These are phyloP conservation scores for Limonium bicolor DNA, from an alignment of 148 eudicot genomes.

Conservation along the genomic window DNA sequence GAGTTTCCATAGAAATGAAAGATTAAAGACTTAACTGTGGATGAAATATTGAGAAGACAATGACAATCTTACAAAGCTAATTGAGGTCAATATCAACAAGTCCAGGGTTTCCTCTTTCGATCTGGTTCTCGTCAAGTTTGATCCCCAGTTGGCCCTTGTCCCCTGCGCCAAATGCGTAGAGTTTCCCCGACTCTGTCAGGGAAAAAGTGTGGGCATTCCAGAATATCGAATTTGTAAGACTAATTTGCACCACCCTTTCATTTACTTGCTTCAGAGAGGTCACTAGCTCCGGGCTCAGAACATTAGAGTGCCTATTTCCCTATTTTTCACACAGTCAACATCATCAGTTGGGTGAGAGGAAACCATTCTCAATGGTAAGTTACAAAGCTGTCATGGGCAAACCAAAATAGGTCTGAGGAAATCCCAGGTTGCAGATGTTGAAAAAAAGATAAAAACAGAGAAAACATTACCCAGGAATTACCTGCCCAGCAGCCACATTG, in stretches of 20 bases:
- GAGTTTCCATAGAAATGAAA: too few relatives aligned
- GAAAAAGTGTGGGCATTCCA: conserved; percentile 89
- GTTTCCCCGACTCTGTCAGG: conserved; percentile 68
- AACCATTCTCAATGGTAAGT: too few relatives aligned
- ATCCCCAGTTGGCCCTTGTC: conserved; percentile 84
- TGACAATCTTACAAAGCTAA: too few relatives aligned
- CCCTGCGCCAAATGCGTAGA: conserved; percentile 78
- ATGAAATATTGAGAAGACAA: too few relatives aligned
- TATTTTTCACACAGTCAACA: conserved; percentile 12
- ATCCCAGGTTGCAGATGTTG: too few relatives aligned
- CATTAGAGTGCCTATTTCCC: conserved; percentile 57
- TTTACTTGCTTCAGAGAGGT: conserved; percentile 43
- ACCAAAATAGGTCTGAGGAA: too few relatives aligned
- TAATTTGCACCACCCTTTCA: conserved; percentile 71
- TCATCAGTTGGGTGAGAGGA: too few relatives aligned
- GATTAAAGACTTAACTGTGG: too few relatives aligned
- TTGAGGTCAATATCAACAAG: conserved; percentile 52
- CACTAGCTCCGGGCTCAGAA: conserved; percentile 53
- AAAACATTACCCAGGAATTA: too few relatives aligned
- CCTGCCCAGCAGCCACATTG: conserved; percentile 46
- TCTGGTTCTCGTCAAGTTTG: conserved; percentile 45
- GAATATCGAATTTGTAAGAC: conserved; percentile 52
- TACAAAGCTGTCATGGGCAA: too few relatives aligned
- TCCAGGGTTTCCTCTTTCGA: conserved; percentile 47
- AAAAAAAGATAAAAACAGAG: too few relatives aligned